phyloP scores from a whole-genome alignment of 1,284 basidiomycete genomes.

The Trametes pubescens region DNA sequence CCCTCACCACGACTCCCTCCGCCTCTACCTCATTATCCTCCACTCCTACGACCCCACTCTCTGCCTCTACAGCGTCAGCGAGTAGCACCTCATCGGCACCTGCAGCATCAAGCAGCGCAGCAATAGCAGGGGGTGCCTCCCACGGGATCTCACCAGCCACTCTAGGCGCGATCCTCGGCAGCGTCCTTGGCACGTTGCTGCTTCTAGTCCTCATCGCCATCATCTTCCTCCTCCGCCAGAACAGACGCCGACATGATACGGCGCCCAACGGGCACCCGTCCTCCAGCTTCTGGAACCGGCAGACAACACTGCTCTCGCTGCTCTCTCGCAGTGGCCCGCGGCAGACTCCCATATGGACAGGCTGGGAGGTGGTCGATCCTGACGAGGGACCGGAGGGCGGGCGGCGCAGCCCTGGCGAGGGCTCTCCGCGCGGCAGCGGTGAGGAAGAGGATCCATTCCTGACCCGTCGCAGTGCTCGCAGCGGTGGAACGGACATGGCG shows the following conservation, averaged over 20 bases:
- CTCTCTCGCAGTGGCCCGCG: constrained; percentile 28
- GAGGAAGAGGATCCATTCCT: constrained; percentile 73
- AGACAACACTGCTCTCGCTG: constrained; percentile 37
- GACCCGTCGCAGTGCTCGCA: constrained; percentile 37
- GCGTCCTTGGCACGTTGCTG: constrained; percentile 47
- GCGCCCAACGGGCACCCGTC: constrained; percentile 23
- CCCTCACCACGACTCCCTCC: constrained; percentile 24
- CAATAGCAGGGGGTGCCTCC: constrained; percentile 32
- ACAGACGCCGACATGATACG: constrained; percentile 38
- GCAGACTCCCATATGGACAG: constrained; percentile 58
- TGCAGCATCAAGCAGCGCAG: constrained; percentile 33
- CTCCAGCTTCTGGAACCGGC: constrained; percentile 44
- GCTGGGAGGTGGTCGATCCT: constrained; percentile 57
- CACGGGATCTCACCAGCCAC: constrained; percentile 39
- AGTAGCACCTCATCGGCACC: constrained; percentile 32
- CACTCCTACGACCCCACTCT: background rate
- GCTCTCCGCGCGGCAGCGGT: constrained; percentile 69
- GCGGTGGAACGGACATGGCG: constrained; percentile 37
- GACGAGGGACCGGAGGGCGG: constrained; percentile 40
- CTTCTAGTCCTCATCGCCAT: constrained; percentile 60
- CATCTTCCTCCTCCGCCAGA: constrained; percentile 58
- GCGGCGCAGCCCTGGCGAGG: constrained; percentile 58
- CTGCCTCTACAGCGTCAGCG: constrained; percentile 35
- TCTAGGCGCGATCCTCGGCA: constrained; percentile 47
- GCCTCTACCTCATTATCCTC: constrained; percentile 22